Evolutionary conservation across 306 rosid genomes (phyloP).

Genomic region (Gillenia trifoliata): DNA sequence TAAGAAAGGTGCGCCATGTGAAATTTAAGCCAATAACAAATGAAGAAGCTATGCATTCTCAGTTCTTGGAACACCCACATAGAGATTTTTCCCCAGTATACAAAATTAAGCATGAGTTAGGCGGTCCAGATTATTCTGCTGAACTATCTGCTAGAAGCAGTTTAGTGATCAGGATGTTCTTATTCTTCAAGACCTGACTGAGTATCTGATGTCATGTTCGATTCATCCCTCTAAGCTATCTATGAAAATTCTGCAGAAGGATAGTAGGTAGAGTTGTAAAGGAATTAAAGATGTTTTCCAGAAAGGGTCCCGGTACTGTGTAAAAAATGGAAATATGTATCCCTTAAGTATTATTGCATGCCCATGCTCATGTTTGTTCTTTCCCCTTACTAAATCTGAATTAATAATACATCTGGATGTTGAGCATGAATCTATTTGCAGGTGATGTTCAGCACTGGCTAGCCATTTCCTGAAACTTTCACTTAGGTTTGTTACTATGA

Average conservation of each 20-base stretch:
- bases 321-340: neutral
- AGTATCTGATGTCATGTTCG: neutral
- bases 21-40: neutral
- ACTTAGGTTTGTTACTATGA: slow-evolving; percentile 65
- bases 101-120: neutral
- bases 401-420: slow-evolving; percentile 15
- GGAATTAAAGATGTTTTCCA: neutral
- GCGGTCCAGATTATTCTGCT: neutral
- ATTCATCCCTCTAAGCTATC: neutral
- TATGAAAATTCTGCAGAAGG: neutral
- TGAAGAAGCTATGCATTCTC: neutral
- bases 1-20: slow-evolving; percentile 55
- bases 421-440: slow-evolving; percentile 36
- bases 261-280: neutral
- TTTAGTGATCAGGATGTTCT: neutral
- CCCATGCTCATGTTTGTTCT: neutral
- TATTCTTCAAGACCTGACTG: neutral
- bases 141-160: neutral
- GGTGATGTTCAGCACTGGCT: slow-evolving; percentile 94
- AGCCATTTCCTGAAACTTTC: slow-evolving; percentile 76
- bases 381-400: neutral
- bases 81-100: neutral
- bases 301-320: neutral
- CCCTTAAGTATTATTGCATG: neutral
- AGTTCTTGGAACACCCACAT: neutral